These are phyloP conservation scores for Artemisia princeps DNA, from an alignment of 140 eudicot species.

Conservation along the genomic window DNA sequence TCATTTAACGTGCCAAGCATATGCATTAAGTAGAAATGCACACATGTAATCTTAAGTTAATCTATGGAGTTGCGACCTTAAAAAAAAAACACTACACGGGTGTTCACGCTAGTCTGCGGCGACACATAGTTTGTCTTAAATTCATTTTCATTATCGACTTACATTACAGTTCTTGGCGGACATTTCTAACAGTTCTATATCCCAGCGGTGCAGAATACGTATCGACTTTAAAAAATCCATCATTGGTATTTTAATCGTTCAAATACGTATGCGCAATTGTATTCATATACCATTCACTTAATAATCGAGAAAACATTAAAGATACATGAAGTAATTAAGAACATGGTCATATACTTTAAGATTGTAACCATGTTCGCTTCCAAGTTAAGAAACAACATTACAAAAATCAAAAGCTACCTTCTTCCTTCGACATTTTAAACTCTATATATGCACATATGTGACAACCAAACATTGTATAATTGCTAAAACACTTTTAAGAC, in stretches of 20 bases:
- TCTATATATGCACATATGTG: slow-evolving; percentile 22
- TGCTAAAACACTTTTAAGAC: neutral
- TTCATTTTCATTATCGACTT: too few species aligned
- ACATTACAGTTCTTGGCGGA: too few species aligned
- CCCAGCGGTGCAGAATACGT: too few species aligned
- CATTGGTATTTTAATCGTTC: too few species aligned
- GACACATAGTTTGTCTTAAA: too few species aligned
- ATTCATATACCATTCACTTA: neutral
- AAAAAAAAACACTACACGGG: too few species aligned
- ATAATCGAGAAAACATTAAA: neutral
- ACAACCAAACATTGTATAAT: slow-evolving; percentile 3
- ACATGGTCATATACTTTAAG: slow-evolving; percentile 13
- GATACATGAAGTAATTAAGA: neutral
- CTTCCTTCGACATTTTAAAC: slow-evolving; percentile 13
- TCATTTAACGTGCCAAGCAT: neutral
- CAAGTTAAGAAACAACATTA: slow-evolving; percentile 24
- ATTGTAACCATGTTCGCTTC: slow-evolving; percentile 20
- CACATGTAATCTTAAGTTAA: neutral
- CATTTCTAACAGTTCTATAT: too few species aligned
- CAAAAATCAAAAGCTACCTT: slow-evolving; percentile 23
- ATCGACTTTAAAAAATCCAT: too few species aligned
- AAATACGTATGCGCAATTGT: too few species aligned
- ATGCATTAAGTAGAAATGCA: neutral
- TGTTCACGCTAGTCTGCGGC: too few species aligned
- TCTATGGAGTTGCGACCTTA: too few species aligned